These are phyloP conservation scores for Globisporangium nunn DNA, from an alignment of 352 stramenopile species.

Conservation along the genomic window DNA sequence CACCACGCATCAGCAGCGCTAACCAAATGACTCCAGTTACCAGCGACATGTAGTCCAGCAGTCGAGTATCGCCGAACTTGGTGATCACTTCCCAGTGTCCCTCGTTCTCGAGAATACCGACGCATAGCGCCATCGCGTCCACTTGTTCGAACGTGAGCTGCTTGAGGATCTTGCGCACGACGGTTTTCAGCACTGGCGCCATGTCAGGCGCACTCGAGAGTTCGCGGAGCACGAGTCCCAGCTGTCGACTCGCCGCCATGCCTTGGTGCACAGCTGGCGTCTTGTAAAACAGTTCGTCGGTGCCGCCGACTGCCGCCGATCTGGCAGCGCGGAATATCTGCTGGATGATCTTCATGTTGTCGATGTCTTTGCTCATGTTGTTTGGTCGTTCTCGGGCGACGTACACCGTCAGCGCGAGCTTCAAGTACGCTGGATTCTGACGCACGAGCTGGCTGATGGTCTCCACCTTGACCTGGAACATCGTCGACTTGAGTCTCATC, in stretches of 20 bases:
- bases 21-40: conserved; percentile 74
- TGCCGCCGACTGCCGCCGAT: conserved; percentile 12
- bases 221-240: conserved; percentile 77
- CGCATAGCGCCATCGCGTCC: conserved; percentile 73
- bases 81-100: conserved; percentile 63
- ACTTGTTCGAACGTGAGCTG: conserved; percentile 78
- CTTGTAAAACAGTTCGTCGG: conserved; percentile 61
- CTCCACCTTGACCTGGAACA: conserved; percentile 86
- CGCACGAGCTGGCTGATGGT: conserved; percentile 74
- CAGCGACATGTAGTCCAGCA: conserved; percentile 77
- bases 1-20: conserved; percentile 65
- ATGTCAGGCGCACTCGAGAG: conserved; percentile 68
- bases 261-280: conserved; percentile 44
- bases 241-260: conserved; percentile 53
- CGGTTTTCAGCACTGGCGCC: conserved; percentile 75
- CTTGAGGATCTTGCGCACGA: conserved; percentile 80
- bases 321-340: conserved; percentile 77
- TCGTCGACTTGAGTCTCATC: conserved; percentile 82
- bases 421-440: conserved; percentile 63
- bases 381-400: conserved; percentile 71
- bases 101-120: conserved; percentile 69
- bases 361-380: conserved; percentile 79
- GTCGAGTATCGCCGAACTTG: conserved; percentile 44
- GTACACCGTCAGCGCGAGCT: conserved; percentile 56
- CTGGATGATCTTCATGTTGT: conserved; percentile 89